These are phyloP conservation scores for Peniophora sp. DNA, from an alignment of 1,284 basidiomycete genomes.

Conservation along the genomic window DNA sequence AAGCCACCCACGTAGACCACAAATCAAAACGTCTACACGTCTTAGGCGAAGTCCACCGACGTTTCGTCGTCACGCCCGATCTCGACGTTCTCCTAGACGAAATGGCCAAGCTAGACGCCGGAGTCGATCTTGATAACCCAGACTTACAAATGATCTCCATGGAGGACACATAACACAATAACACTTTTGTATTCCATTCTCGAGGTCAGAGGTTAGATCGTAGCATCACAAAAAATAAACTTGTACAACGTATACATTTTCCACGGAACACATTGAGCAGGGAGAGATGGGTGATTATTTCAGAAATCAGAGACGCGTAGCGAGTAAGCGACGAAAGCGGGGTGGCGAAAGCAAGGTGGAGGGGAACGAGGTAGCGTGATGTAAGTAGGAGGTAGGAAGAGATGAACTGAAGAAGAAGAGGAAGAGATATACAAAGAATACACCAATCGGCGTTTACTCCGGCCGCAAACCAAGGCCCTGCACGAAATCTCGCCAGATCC, in stretches of 20 bases:
- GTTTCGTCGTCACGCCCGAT: conserved; percentile 83
- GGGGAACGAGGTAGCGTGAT: too few relatives aligned
- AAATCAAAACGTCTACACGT: conserved; percentile 55
- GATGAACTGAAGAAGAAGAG: too few relatives aligned
- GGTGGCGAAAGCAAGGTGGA: too few relatives aligned
- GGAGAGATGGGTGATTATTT: too few relatives aligned
- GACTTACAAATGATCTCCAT: conserved; percentile 39
- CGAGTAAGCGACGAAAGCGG: too few relatives aligned
- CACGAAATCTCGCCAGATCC: conserved; percentile 26
- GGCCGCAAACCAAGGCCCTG: not conserved
- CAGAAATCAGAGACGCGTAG: too few relatives aligned
- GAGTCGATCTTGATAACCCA: conserved; percentile 30
- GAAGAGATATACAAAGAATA: too few relatives aligned
- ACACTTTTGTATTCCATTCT: too few relatives aligned
- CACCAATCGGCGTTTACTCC: not conserved
- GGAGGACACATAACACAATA: conserved; percentile 38
- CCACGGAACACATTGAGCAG: too few relatives aligned
- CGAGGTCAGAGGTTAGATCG: not conserved
- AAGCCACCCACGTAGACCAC: conserved; percentile 72
- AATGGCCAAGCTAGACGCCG: conserved; percentile 49
- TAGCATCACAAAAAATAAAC: too few relatives aligned
- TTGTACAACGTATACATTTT: too few relatives aligned
- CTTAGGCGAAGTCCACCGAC: conserved; percentile 80
- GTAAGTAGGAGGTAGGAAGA: too few relatives aligned
- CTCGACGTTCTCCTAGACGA: conserved; percentile 72